Evolutionary conservation across 2,329 filamentous ascomycete genomes (phyloP).

Genomic region (Simplicillium aogashimaense): DNA sequence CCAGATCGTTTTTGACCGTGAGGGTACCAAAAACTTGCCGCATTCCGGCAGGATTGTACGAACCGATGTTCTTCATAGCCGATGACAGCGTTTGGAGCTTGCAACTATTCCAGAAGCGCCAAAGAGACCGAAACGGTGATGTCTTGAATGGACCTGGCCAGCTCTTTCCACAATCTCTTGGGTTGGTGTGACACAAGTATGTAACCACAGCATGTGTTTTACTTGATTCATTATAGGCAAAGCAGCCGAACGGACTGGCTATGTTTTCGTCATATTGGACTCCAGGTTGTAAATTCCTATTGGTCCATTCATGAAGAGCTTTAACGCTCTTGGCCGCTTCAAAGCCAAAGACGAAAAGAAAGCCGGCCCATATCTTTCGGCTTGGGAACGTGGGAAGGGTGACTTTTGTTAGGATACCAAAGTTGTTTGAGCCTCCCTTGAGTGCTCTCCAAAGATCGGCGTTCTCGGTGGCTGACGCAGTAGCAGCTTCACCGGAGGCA

Average conservation of each 20-base stretch:
- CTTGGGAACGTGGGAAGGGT: slow-evolving; percentile 14
- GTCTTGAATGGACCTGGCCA: not conserved
- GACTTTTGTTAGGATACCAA: slow-evolving; percentile 26
- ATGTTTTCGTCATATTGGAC: not conserved
- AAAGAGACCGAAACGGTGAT: not conserved
- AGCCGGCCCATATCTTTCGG: slow-evolving; percentile 3
- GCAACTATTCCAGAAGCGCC: not conserved
- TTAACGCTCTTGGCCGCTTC: not conserved
- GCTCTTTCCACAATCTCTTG: not conserved
- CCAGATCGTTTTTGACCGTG: not conserved
- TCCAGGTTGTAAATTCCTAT: not conserved
- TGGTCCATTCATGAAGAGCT: not conserved
- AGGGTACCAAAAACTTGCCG: not conserved
- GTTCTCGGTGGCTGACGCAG: slow-evolving; percentile 21
- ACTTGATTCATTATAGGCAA: not conserved
- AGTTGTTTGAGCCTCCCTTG: slow-evolving; percentile 34
- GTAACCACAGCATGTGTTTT: not conserved
- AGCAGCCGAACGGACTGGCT: not conserved
- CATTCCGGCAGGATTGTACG: not conserved
- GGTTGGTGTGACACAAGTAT: not conserved
- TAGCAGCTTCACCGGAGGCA: slow-evolving; percentile 25
- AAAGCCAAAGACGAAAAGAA: not conserved
- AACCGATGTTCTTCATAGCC: not conserved
- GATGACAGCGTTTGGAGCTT: not conserved
- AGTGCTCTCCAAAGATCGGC: slow-evolving; percentile 27